Evolutionary conservation across 2,329 filamentous ascomycete genomes (phyloP), one percentile per base, ranked within the genome.

Genomic region (Aspergillus uvarum): DNA sequence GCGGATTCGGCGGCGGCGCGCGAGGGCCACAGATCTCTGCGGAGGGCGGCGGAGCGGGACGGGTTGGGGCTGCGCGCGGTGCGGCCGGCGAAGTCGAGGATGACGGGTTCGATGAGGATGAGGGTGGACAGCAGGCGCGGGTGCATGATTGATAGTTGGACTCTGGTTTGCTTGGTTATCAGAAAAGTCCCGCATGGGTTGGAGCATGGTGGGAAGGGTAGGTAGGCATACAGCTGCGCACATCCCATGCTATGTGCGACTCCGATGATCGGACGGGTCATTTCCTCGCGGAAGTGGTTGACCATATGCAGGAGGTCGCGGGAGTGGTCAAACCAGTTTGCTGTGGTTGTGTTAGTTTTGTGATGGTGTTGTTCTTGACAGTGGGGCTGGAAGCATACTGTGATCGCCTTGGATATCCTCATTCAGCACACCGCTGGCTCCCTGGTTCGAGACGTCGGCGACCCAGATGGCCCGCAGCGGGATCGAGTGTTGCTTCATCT

Each of bases 161-260:
- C 81, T 5, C 58, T 65, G n/a, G 3, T 31, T 35, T 12, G 51
- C 12, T 14, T 5, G 12, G 14, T 51, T 16, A 7, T 26, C 26
- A 26, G 5, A 26, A 8, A 8, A 42, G 35, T 7, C 5, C 29
- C 14, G 10, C 11, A n/a, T 7, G 38, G 4, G 8, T 42, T 42
- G 38, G 16, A 6, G 47, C 1, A 4, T 50, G 47, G 16, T 7
- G 7, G 4, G 11, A 24, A 29, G 12, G 8, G 2, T 14, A 22
- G 26, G 7, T 24, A 22, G 32, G 57, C 59, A 12, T 26, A 64
- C 64, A 94, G 80, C 61, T 88, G 83, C 69, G 82, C 84, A 65
- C 82, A 90, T 65, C 92, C 92, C 78, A 93, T 90, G 64, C 90
- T 94, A 76, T 96, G 92, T 14, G 90, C 92, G n/a, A 96, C 74